Percentiles rank a stretch among this genome's conserved stretches.
Evolutionary conservation across 176 grass and related monocot genomes (phyloP).

Genomic region (Zizania latifolia): DNA sequence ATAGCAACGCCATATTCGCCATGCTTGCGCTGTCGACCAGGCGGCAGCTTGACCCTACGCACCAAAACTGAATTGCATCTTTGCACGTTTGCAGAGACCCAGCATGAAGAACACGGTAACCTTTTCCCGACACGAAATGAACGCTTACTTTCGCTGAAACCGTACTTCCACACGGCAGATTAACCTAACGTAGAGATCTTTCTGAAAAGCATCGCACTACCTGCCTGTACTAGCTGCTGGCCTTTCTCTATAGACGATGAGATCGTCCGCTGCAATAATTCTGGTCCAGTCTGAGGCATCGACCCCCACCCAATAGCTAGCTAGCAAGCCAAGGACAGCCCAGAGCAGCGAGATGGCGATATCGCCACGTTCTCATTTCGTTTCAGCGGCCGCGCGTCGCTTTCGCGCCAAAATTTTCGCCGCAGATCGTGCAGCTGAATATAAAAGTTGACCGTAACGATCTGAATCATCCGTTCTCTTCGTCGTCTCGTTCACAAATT

Average conservation of each 20-base stretch:
- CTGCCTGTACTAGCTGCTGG: not conserved
- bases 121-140: constrained; percentile 14
- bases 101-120: not conserved
- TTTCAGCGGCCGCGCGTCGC: constrained; percentile 21
- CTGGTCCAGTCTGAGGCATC: constrained; percentile 11
- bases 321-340: not conserved
- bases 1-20: not conserved
- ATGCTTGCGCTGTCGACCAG: not conserved
- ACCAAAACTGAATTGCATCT: not conserved
- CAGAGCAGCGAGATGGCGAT: not conserved
- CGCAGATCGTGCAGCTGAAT: constrained; percentile 21
- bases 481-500: constrained; percentile 9
- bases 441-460: not conserved
- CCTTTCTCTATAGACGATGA: not conserved
- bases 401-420: constrained; percentile 23
- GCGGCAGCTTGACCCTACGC: not conserved
- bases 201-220: not conserved
- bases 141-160: not conserved
- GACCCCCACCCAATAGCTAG: not conserved
- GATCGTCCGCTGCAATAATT: constrained; percentile 38
- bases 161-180: constrained; percentile 26
- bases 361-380: constrained; percentile 20
- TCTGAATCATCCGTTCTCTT: not conserved
- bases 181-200: constrained; percentile 1
- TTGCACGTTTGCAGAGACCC: not conserved